A percentile compares a stretch with the other conserved stretches of the same genome.
Evolutionary conservation across 768 basidiomycete genomes (phyloP).

Genomic region (Cantharellus anzutake): DNA sequence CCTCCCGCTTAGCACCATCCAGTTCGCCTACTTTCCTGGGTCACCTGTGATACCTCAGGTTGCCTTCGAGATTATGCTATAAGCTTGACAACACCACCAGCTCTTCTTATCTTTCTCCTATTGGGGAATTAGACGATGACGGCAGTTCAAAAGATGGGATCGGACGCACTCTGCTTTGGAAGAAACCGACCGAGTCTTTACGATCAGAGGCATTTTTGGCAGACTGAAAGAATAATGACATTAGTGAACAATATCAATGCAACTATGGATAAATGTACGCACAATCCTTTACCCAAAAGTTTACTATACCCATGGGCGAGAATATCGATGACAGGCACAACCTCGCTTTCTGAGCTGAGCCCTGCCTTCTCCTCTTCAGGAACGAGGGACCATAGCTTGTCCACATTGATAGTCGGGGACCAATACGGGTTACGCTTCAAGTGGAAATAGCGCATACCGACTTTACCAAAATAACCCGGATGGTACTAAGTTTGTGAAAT

Average conservation of each 20-base stretch:
- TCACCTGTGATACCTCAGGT: too few relatives aligned
- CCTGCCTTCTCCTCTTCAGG: slow-evolving; percentile 68
- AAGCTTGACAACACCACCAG: too few relatives aligned
- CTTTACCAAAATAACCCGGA: slow-evolving; percentile 99
- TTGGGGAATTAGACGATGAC: too few relatives aligned
- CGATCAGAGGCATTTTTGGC: slow-evolving; percentile 83
- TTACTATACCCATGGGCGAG: slow-evolving; percentile 73
- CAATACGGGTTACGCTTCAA: slow-evolving; percentile 77
- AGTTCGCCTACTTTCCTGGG: too few relatives aligned
- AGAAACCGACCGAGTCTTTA: slow-evolving; percentile 94
- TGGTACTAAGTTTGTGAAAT: slow-evolving; percentile 41
- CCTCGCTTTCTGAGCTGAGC: slow-evolving; percentile 48
- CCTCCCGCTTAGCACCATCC: too few relatives aligned
- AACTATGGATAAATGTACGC: slow-evolving; percentile 17
- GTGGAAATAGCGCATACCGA: slow-evolving; percentile 99
- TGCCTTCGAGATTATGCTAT: too few relatives aligned
- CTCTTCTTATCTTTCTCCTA: too few relatives aligned
- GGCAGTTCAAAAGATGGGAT: too few relatives aligned
- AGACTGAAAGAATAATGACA: slow-evolving; percentile 27
- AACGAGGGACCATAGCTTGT: slow-evolving; percentile 89
- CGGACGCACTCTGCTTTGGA: slow-evolving; percentile 53
- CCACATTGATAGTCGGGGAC: slow-evolving; percentile 96
- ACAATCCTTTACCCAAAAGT: slow-evolving; percentile 88
- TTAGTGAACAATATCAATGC: neutral
- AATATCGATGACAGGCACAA: slow-evolving; percentile 92